Evolutionary conservation across 129 eudicot species (phyloP).

Genomic region (Arctium lappa): DNA sequence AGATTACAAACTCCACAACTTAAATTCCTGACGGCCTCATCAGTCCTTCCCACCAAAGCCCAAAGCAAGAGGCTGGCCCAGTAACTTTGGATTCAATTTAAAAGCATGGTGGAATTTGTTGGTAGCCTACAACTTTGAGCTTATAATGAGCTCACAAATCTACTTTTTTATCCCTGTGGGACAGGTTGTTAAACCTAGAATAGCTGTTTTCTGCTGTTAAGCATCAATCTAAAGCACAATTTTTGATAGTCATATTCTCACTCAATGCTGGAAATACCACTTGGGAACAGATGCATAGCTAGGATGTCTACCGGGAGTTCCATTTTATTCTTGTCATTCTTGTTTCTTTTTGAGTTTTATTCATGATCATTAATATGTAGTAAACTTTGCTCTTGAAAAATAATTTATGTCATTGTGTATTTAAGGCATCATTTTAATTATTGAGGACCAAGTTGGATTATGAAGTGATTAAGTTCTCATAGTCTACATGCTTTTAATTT

Average conservation of each 20-base stretch:
- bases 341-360: background rate
- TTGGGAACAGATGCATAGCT: background rate
- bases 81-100: too few relatives aligned
- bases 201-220: too few relatives aligned
- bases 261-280: background rate
- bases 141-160: background rate
- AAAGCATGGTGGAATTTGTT: too few relatives aligned
- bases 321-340: background rate
- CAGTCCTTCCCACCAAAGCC: too few relatives aligned
- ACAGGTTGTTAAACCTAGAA: too few relatives aligned
- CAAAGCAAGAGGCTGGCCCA: too few relatives aligned
- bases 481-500: slow-evolving; percentile 41
- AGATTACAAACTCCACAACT: too few relatives aligned
- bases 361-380: background rate
- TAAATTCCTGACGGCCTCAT: too few relatives aligned
- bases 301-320: background rate
- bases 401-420: background rate
- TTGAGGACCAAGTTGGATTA: background rate
- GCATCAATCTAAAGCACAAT: too few relatives aligned
- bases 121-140: too few relatives aligned
- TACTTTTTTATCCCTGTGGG: too few relatives aligned
- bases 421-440: background rate
- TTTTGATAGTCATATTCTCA: background rate
- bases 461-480: slow-evolving; percentile 19
- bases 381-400: background rate